These are phyloP conservation scores for Talaromyces verruculosus DNA, from an alignment of 2,329 filamentous ascomycete species.

Conservation along the genomic window DNA sequence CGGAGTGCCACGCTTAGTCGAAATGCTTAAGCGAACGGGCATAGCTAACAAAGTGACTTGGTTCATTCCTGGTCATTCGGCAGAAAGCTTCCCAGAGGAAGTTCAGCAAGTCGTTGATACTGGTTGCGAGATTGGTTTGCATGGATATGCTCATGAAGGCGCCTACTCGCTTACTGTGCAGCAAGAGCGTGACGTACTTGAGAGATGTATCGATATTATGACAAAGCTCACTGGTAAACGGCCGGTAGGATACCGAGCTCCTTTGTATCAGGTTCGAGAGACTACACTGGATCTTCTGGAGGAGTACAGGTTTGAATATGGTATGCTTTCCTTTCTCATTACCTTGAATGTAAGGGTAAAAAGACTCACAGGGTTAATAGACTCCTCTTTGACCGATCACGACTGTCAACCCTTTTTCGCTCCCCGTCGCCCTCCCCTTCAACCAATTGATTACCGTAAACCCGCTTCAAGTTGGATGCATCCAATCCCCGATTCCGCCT, in stretches of 20 bases:
- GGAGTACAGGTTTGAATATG: conserved; percentile 45
- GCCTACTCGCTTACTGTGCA: conserved; percentile 68
- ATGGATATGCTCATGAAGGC: conserved; percentile 70
- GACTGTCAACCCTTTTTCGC: conserved; percentile 46
- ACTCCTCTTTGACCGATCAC: conserved; percentile 45
- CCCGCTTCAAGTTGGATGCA: conserved; percentile 49
- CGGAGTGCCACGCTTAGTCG: conserved; percentile 57
- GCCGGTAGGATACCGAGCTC: conserved; percentile 49
- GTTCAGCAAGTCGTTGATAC: conserved; percentile 52
- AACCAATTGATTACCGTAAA: conserved; percentile 45
- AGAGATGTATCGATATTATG: conserved; percentile 70
- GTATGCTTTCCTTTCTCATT: conserved; percentile 23
- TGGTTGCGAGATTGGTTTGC: conserved; percentile 54
- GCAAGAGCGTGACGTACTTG: conserved; percentile 71
- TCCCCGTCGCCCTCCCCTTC: conserved; percentile 36
- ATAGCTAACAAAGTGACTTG: conserved; percentile 58
- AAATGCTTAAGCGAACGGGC: conserved; percentile 53
- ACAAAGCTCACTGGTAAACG: conserved; percentile 71
- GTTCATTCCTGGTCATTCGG: conserved; percentile 61
- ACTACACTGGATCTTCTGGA: conserved; percentile 43
- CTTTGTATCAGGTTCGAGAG: conserved; percentile 41
- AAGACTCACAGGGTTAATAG: conserved; percentile 24
- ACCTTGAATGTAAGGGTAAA: no score
- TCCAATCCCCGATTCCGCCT: conserved; percentile 31
- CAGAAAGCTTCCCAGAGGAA: conserved; percentile 58